Evolutionary conservation across 1,284 basidiomycete genomes (phyloP).

Genomic region (Sparassis latifolia): DNA sequence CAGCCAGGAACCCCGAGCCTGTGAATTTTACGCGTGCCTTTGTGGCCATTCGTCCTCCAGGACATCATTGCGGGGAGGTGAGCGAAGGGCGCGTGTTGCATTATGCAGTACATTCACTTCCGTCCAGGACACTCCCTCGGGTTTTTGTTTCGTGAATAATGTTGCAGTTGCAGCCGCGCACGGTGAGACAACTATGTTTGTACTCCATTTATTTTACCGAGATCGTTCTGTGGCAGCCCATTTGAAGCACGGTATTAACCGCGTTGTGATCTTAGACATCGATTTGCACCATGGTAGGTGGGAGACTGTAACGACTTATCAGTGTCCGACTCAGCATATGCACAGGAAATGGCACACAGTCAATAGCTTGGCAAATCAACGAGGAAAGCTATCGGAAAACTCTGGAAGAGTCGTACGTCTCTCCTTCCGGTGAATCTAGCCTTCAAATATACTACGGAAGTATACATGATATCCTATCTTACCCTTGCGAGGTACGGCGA

Average conservation of each 20-base stretch:
- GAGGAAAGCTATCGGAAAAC: slow-evolving; percentile 73
- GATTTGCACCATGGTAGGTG: slow-evolving; percentile 81
- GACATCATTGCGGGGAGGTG: slow-evolving; percentile 83
- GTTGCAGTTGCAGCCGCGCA: slow-evolving; percentile 87
- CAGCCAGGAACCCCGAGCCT: background rate
- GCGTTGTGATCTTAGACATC: slow-evolving; percentile 87
- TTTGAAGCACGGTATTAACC: slow-evolving; percentile 70
- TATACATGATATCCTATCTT: slow-evolving; percentile 87
- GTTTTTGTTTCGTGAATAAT: slow-evolving; percentile 95
- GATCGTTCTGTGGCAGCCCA: slow-evolving; percentile 48
- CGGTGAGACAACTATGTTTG: too few relatives aligned
- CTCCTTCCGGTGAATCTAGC: slow-evolving; percentile 35
- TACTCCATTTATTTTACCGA: background rate
- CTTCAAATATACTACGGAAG: slow-evolving; percentile 83
- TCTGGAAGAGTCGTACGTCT: slow-evolving; percentile 41
- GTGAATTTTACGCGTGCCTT: slow-evolving; percentile 75
- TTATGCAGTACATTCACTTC: background rate
- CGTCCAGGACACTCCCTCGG: slow-evolving; percentile 64
- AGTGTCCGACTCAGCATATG: background rate
- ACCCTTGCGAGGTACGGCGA: slow-evolving; percentile 77
- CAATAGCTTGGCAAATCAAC: slow-evolving; percentile 89
- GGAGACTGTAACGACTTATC: background rate
- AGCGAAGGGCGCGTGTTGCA: background rate
- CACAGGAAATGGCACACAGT: slow-evolving; percentile 88
- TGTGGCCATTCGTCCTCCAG: slow-evolving; percentile 82